These are phyloP conservation scores for Aspergillus bombycis DNA, from an alignment of 2,329 filamentous ascomycete genomes.

Conservation along the genomic window DNA sequence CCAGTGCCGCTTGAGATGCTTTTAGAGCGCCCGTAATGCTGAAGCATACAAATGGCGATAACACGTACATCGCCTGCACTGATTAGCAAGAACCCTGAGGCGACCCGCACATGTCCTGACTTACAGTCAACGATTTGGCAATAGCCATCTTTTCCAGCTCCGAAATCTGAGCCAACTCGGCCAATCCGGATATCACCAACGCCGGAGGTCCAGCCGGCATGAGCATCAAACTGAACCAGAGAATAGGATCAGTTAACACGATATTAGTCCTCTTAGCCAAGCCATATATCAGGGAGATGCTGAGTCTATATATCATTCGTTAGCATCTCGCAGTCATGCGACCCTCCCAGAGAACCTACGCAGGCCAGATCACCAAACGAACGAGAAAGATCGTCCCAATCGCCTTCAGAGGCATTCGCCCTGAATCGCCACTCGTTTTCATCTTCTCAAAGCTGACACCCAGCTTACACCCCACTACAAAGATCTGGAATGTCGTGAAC, in stretches of 20 bases:
- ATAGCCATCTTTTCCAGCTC: conserved; percentile 57
- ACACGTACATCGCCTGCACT: conserved; percentile 33
- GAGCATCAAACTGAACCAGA: conserved; percentile 68
- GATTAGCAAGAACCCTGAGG: neutral
- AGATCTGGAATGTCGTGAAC: conserved; percentile 67
- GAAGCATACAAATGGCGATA: conserved; percentile 36
- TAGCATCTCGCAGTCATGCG: neutral
- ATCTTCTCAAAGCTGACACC: conserved; percentile 56
- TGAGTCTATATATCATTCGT: conserved; percentile 36
- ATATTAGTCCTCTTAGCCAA: conserved; percentile 57
- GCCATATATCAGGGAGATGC: conserved; percentile 58
- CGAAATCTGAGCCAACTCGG: conserved; percentile 50
- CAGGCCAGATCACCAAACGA: conserved; percentile 65
- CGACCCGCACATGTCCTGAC: conserved; percentile 12
- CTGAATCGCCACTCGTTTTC: conserved; percentile 39
- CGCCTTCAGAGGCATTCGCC: conserved; percentile 45
- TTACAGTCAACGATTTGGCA: conserved; percentile 55
- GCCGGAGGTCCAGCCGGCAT: conserved; percentile 61
- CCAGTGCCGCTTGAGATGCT: conserved; percentile 31
- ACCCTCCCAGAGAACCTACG: conserved; percentile 26
- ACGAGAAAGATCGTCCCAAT: conserved; percentile 55
- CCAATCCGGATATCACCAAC: conserved; percentile 56
- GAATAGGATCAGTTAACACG: conserved; percentile 61
- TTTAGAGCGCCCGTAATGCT: conserved; percentile 37
- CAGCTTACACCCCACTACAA: conserved; percentile 69